A percentile compares a stretch with the other conserved stretches of the same genome.
These are phyloP conservation scores for Apium graveolens DNA, from an alignment of 129 eudicot species.

Conservation along the genomic window DNA sequence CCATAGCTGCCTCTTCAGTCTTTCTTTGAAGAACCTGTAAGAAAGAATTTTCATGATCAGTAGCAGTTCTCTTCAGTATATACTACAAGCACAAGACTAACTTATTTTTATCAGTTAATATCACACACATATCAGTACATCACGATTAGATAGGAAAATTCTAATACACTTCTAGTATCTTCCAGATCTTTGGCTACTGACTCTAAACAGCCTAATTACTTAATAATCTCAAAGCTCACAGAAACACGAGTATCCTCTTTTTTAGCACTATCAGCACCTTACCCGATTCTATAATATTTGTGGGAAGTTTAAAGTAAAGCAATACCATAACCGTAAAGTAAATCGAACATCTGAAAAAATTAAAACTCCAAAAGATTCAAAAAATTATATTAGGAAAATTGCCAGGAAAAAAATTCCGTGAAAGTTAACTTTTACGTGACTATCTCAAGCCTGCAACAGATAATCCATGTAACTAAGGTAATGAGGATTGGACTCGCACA, in stretches of 20 bases:
- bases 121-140: neutral
- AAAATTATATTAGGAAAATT: neutral
- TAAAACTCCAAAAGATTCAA: neutral
- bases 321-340: no score
- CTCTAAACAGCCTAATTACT: neutral
- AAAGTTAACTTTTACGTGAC: neutral
- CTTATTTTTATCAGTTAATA: neutral
- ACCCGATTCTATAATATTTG: neutral
- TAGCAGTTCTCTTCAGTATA: neutral
- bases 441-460: neutral
- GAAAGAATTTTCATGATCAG: neutral
- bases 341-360: neutral
- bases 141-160: neutral
- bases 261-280: neutral
- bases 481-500: neutral
- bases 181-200: neutral
- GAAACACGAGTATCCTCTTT: neutral
- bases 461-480: neutral
- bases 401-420: neutral
- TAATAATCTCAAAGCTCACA: neutral
- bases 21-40: conserved; percentile 97
- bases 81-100: neutral
- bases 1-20: conserved; percentile 99
- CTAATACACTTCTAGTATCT: neutral
- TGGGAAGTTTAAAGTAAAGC: neutral